Base-by-base conservation (phyloP, 2,329 filamentous ascomycete species). In the Aureobasidium namibiae region DNA sequence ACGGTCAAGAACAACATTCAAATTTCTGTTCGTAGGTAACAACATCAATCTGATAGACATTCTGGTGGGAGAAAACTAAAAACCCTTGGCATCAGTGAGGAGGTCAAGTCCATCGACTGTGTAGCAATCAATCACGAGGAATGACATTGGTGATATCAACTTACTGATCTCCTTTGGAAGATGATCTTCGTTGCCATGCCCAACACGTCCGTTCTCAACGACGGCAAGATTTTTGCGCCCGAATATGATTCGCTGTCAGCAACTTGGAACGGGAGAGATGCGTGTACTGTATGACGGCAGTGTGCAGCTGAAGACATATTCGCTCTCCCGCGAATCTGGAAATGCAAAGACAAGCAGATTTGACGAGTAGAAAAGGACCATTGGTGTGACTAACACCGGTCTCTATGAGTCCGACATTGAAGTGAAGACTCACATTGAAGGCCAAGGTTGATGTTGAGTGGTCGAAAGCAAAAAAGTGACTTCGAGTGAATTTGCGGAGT, bases 251-350 rank as follows among this genome's bases (percentile, higher is more conserved):
- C 38, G 50, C 39, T 16, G 8, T 26, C 3, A 21, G 6, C 14
- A 16, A 9, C 13, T 2, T 26, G 5, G 49, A 53, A 41, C 26
- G 29, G 18, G 21, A 45, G 26, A 56, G 6, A n/a, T 45, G 50
- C 52, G 33, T 29, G 23, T 26, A 26, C n/a, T n/a, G n/a, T n/a
- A 56, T 56, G 52, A 56, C 52, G 52, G 52, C 52, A 45, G 29
- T 26, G 31, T 56, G 52, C 52, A 56, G 52, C 26, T 34, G 9
- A 4, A 45, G 23, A 39, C 18, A 16, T 18, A 44, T 45, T 45
- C 24, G 41, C 18, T 9, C 21, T 56, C 36, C 52, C 31, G 21
- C 33, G 26, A 8, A 23, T 21, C 29, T 7, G 18, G 39, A 34
- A 36, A 6, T 23, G 29, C 36, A 16, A 42, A 41, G 16, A n/a